Evolutionary conservation across 805 yeast genomes (phyloP).

Genomic region (Starmera pachycereana): DNA sequence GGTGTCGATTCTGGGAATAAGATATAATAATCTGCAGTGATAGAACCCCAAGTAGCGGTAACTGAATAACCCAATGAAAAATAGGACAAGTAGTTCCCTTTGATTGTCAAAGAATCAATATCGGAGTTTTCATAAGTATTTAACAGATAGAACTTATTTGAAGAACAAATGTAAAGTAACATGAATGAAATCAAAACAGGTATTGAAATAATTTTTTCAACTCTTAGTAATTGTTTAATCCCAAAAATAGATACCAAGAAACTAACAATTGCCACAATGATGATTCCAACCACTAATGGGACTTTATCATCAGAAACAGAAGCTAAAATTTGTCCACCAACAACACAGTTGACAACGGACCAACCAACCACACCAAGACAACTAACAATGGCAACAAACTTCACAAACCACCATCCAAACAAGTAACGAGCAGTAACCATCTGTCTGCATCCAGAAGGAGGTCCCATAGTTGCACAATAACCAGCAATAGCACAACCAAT

Average conservation of each 20-base stretch:
- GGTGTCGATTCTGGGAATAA: conserved; percentile 67
- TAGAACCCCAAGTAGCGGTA: conserved; percentile 84
- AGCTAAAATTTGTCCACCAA: conserved; percentile 76
- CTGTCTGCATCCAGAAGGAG: conserved; percentile 82
- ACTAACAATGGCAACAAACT: conserved; percentile 60
- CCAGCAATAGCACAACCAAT: conserved; percentile 74
- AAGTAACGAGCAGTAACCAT: conserved; percentile 74
- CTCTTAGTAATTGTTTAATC: conserved; percentile 55
- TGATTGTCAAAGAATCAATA: conserved; percentile 28
- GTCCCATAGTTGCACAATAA: conserved; percentile 81
- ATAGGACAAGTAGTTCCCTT: conserved; percentile 64
- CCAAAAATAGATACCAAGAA: conserved; percentile 69
- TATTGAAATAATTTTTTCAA: conserved; percentile 56
- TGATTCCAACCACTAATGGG: conserved; percentile 65
- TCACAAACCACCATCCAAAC: conserved; percentile 82
- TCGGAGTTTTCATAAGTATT: conserved; percentile 23
- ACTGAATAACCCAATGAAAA: conserved; percentile 67
- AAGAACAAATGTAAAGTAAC: conserved; percentile 53
- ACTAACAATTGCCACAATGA: conserved; percentile 55
- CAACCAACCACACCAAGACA: conserved; percentile 81
- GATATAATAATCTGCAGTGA: conserved; percentile 77
- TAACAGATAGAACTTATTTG: conserved; percentile 31
- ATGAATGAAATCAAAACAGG: conserved; percentile 63
- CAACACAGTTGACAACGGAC: conserved; percentile 85
- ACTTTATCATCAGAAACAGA: conserved; percentile 55